Base-by-base conservation (phyloP, 2,329 filamentous ascomycete genomes). In the Colletotrichum orbiculare region DNA sequence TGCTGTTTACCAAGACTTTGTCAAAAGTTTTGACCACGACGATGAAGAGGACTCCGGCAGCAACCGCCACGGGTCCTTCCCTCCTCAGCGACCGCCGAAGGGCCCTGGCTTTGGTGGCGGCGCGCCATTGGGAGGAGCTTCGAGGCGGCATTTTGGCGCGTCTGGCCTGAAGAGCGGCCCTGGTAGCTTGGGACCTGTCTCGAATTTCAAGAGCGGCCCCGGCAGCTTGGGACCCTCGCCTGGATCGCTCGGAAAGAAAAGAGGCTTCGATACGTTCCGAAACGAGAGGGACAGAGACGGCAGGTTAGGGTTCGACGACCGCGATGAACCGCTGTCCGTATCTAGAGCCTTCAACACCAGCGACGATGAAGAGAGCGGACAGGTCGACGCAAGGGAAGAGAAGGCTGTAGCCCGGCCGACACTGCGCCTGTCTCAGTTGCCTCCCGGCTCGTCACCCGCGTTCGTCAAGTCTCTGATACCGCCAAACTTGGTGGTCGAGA, bases 1-100 rank as follows among this genome's bases (percentile, higher is more conserved):
- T 25, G 93, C 93, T 33, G 93, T 94, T 1, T 92, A 94, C 76
- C 89, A 93, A 71, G 93, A 95, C 69, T 97, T 97, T 70, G 88
- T 96, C 61, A 95, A 95, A 77, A 93, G 86, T 60, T 92, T 92
- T 71, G 89, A 89, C 48, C 82, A 85, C 66, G 87, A 89, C 42
- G 85, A 86, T 34, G 82, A 84, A 45, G 81, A 84, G 47, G 76
- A 81, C 64, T 74, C 78, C 33, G 73, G 71, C 42, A 65, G 68
- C 50, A 60, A 61, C 37, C 41, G 64, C 57, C 60, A 64, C 17
- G 60, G 60, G 56, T 57, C 64, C 12, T 54, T 62, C 15, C 54
- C 54, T 13, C 43, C 66, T 33, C 43, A 63, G 52, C 33, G 59
- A 9, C 43, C 50, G 38, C 42, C 53, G n/a, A 62, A 65, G 49